Evolutionary conservation across 257 asterid genomes (phyloP).

Genomic region (Solanum boliviense): DNA sequence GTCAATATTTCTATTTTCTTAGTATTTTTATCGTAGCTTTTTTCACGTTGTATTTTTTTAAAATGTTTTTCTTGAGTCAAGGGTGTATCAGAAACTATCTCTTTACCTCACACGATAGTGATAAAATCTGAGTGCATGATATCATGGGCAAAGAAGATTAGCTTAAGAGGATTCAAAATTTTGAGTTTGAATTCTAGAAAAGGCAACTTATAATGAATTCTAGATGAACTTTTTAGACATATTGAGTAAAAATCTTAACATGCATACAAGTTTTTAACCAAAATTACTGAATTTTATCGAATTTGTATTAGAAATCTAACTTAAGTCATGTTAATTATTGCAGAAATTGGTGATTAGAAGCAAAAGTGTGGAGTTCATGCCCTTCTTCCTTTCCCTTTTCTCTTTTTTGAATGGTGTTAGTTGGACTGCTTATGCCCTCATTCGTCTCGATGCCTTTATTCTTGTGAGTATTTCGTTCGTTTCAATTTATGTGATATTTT

Average conservation of each 20-base stretch:
- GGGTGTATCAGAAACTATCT: not conserved
- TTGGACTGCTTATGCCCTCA: slow-evolving; percentile 67
- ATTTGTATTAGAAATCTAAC: not conserved
- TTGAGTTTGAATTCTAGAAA: not conserved
- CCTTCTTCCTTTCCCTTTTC: slow-evolving; percentile 58
- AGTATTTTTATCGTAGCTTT: not conserved
- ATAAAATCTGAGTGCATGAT: not conserved
- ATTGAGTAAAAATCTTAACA: not conserved
- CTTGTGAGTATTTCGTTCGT: slow-evolving; percentile 21
- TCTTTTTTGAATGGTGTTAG: slow-evolving; percentile 65
- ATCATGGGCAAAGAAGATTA: not conserved
- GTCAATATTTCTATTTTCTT: not conserved
- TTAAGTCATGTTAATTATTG: not conserved
- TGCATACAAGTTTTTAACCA: not conserved
- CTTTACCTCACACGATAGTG: not conserved
- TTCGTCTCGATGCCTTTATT: slow-evolving; percentile 59
- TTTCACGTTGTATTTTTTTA: not conserved
- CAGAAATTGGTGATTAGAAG: slow-evolving; percentile 78
- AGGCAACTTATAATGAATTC: not conserved
- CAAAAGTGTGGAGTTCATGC: slow-evolving; percentile 88
- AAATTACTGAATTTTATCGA: not conserved
- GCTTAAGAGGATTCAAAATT: not conserved
- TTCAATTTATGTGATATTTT: not conserved
- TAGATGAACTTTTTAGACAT: not conserved
- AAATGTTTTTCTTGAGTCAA: not conserved